These are phyloP conservation scores for Penicillium lividum DNA, from an alignment of 495 filamentous ascomycete species.

Conservation along the genomic window DNA sequence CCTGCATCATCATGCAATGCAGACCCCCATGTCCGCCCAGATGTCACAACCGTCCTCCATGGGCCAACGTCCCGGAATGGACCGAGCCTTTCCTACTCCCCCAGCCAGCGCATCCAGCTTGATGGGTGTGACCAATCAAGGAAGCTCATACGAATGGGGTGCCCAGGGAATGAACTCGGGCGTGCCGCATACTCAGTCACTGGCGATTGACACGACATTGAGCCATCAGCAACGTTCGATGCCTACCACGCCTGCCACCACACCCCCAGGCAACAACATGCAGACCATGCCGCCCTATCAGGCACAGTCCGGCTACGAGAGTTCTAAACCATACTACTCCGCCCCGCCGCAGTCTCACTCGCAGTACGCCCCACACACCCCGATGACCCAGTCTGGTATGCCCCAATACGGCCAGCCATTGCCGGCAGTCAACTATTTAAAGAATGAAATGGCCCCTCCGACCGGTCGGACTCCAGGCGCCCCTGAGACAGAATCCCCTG, in stretches of 20 bases:
- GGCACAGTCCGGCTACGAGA: slow-evolving; percentile 71
- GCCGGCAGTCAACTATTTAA: slow-evolving; percentile 68
- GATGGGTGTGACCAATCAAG: slow-evolving; percentile 76
- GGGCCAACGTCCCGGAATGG: slow-evolving; percentile 68
- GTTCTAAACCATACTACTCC: slow-evolving; percentile 78
- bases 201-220: slow-evolving; percentile 83
- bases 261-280: slow-evolving; percentile 76
- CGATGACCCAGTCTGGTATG: slow-evolving; percentile 66
- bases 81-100: slow-evolving; percentile 89
- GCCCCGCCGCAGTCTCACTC: slow-evolving; percentile 66
- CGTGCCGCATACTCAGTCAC: slow-evolving; percentile 65
- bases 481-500: slow-evolving; percentile 59
- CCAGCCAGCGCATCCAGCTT: slow-evolving; percentile 90
- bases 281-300: slow-evolving; percentile 79
- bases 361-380: slow-evolving; percentile 66
- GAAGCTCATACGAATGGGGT: slow-evolving; percentile 74
- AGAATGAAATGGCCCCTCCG: slow-evolving; percentile 91
- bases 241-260: slow-evolving; percentile 91
- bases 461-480: slow-evolving; percentile 57
- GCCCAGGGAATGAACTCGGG: slow-evolving; percentile 63
- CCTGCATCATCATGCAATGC: slow-evolving; percentile 81
- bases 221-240: slow-evolving; percentile 84
- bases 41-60: slow-evolving; percentile 73
- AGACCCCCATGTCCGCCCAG: slow-evolving; percentile 60
- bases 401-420: slow-evolving; percentile 63